Evolutionary conservation across 192 early-diverging fungal species (phyloP), one percentile per base, ranked within the genome.

Genomic region (Kickxella alabastrina): DNA sequence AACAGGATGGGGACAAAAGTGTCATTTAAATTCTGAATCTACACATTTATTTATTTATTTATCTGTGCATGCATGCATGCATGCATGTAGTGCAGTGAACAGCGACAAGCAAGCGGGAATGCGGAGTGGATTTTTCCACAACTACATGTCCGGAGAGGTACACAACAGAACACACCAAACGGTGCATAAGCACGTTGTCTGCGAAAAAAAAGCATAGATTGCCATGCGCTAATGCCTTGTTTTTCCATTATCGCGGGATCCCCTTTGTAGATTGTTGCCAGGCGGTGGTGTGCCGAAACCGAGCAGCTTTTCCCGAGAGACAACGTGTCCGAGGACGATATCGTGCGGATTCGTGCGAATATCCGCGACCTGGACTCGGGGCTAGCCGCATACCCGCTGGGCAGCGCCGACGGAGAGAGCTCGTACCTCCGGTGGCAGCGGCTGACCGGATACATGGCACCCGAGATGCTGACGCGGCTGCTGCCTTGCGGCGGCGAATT

Each of bases 351-450:
- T 39, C 76, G 61, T 24, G 22, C 74, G 85, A 85, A 87, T 39
- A 84, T 93, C 37, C 76, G 88, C 14, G 81, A 87, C 31, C 80
- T 93, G 49, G 93, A 98, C 56, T 74, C 68, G 6, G 81, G 76
- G 41, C 78, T 95, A 2, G 95, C 92, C 12, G 72, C 87, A 7
- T 97, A 93, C 65, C 92, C 88, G 12, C 54, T 89, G 2, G 64
- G 78, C 18, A 83, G 86, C 29, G 80, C 86, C 12, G 31, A 69
- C 24, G 73, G 77, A 12, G 31, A 32, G 6, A 32, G 31, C 31
- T 79, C 82, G 13, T 90, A 82, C 45, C 69, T 80, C 43, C 82
- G 83, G 47, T 98, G 93, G 95, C 50, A 81, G n/a, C 64, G 70
- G 27, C 75, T 94, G 36, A 83, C 92, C 7, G 66, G 77, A 10